Conservation (phyloP, 78 protist genomes). For the Planoprotostelium fungivorum region DNA sequence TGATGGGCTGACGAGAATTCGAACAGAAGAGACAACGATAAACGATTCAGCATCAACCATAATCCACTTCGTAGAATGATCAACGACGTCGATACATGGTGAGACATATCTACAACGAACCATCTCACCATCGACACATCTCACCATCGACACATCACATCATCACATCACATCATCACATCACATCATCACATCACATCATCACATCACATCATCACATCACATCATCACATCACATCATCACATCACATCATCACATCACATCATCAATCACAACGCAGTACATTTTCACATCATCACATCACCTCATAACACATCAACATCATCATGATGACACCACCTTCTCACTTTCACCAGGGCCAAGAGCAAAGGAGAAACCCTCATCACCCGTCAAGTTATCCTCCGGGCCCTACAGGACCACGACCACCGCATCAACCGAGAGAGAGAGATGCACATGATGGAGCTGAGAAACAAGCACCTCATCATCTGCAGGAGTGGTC, state of each 20-base stretch:
- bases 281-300: neutral
- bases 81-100: neutral
- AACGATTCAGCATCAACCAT: neutral
- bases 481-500: neutral
- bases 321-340: neutral
- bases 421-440: neutral
- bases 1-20: neutral
- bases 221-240: neutral
- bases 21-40: neutral
- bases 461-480: neutral
- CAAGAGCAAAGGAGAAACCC: neutral
- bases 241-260: neutral
- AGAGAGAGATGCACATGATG: neutral
- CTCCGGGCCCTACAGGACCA: neutral
- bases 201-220: neutral
- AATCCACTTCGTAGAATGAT: neutral
- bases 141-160: neutral
- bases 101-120: neutral
- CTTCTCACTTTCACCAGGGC: neutral
- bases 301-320: neutral
- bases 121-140: neutral
- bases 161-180: neutral
- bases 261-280: neutral
- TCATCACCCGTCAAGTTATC: neutral
- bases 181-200: neutral